Percentiles rank a stretch among this genome's conserved stretches.
These are phyloP conservation scores for Escovopsis sp. DNA, from an alignment of 2,329 filamentous ascomycete species.

Conservation along the genomic window DNA sequence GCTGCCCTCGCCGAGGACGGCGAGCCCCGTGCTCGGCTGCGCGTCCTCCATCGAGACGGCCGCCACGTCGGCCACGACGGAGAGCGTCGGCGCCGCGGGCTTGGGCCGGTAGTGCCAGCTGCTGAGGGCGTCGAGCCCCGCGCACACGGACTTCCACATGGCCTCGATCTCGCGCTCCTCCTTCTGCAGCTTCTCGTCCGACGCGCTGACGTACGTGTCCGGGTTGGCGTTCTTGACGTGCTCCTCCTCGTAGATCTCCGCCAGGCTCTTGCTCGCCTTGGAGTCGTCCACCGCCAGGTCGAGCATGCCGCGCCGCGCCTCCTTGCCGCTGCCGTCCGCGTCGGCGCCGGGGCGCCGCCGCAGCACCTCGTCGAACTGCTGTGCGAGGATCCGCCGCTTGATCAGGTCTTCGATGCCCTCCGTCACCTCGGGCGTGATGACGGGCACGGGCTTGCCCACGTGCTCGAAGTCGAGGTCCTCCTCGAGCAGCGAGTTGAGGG, in stretches of 20 bases:
- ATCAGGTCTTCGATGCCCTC: conserved; percentile 88
- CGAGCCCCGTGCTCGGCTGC: conserved; percentile 67
- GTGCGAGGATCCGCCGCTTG: conserved; percentile 78
- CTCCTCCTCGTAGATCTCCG: conserved; percentile 88
- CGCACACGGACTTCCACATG: conserved; percentile 69
- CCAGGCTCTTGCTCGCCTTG: conserved; percentile 75
- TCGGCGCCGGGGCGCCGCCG: conserved; percentile 64
- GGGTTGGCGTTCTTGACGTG: conserved; percentile 67
- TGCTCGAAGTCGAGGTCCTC: conserved; percentile 94
- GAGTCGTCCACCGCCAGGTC: conserved; percentile 66
- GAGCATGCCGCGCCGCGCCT: conserved; percentile 52
- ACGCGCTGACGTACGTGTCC: conserved; percentile 61
- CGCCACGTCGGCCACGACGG: conserved; percentile 80
- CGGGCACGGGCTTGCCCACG: conserved; percentile 82
- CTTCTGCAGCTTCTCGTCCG: conserved; percentile 66
- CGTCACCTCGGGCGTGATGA: conserved; percentile 81
- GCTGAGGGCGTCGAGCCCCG: conserved; percentile 73
- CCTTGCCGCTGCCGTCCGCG: conserved; percentile 34
- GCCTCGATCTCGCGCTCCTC: conserved; percentile 71
- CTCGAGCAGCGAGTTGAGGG: conserved; percentile 82
- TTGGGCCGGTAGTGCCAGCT: conserved; percentile 95
- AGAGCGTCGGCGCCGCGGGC: conserved; percentile 63
- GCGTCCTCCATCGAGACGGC: conserved; percentile 91
- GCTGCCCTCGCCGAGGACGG: conserved; percentile 50
- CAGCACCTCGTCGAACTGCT: conserved; percentile 84